Base-by-base conservation (phyloP, 306 rosid genomes). In the Mucuna pruriens region DNA sequence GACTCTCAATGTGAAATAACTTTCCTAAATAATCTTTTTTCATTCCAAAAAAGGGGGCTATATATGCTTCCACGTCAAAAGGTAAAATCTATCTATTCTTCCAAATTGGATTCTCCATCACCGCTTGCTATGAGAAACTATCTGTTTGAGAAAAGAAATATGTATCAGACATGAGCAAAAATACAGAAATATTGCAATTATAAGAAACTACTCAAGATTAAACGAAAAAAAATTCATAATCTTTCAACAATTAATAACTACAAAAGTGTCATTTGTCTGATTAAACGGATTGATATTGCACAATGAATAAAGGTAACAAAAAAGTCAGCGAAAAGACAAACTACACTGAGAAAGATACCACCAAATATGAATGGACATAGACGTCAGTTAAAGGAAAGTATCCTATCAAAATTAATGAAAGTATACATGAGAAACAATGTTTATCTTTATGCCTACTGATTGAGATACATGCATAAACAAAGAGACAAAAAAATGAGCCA, bases 71-170 rank as follows among this genome's bases (percentile, higher is more conserved):
- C 85, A 80, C 64, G 83, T 83, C 83, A 83, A 75, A 71, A 80
- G 46, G 49, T 76, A 75, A 79, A 86, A 64, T 57, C 77, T 86
- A 80, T 48, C 80, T 83, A 76, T 38, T 52, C 80, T 76, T 75
- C 68, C 6, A 26, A 71, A 51, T 9, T 75, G 55, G 36, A 64
- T 65, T 75, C 80, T 83, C 68, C 80, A 45, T 77, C 83, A 75
- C 19, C 69, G 10, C 81, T 64, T 57, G 83, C 85, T 83, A 86
- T 58, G 87, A 86, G 81, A 76, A 86, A 80, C 87, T 83, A 34
- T 83, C 89, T 83, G 87, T 64, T 19, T 25, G 13, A 45, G 8
- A 0, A 69, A 58, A 45, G 54, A 22, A 69, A 48, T 23, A 48
- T 48, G 20, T 64, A 75, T 20, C 60, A 29, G 7, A 45, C 67